Evolutionary conservation across 2,329 filamentous ascomycete species (phyloP), one percentile per base, ranked within the genome.

Genomic region (Thermochaetoides dissita): DNA sequence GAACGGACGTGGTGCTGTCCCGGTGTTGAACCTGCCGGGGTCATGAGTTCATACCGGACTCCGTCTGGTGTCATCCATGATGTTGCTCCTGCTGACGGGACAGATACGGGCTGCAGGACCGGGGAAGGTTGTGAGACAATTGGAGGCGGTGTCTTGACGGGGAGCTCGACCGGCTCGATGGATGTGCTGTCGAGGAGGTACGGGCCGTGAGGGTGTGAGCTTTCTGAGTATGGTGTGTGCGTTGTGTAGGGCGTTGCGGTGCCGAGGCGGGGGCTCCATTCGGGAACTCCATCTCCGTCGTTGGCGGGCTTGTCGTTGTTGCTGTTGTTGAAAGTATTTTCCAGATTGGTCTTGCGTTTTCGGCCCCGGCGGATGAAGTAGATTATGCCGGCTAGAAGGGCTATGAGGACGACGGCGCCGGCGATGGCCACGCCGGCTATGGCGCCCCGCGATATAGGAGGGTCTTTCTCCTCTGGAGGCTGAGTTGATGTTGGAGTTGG

Each of bases 401-500:
- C 49, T 11, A 63, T 35, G 1, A 62, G 41, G 1, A 48, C 57
- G 7, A 55, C 52, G 1, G 47, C 58, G 24, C 59, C 57, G 7
- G 62, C 67, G 9, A 68, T 53, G 6, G 60, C 62, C 35, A 71
- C 67, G 11, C 68, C 67, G 4, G 53, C 59, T 37, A 70, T 67
- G 8, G 63, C 65, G 8, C 65, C 66, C 0, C 53, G 57, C 3
- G 60, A 59, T 1, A 63, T 51, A 8, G 42, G 40, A 12, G 28
- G 42, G 8, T 37, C 40, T 6, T 50, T n/a, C 31, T 33, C 31
- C 31, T 9, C 34, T 10, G n/a, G 10, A n/a, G 34, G 34, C 8
- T 11, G 8, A 12, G 35, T 11, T 51, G 51, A 36, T 12, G 44
- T 53, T 7, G 48, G 44, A 10, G 42, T 44, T 5, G 50, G 46